Conservation (phyloP, 331 rosid species). For the Phaseolus coccineus region DNA sequence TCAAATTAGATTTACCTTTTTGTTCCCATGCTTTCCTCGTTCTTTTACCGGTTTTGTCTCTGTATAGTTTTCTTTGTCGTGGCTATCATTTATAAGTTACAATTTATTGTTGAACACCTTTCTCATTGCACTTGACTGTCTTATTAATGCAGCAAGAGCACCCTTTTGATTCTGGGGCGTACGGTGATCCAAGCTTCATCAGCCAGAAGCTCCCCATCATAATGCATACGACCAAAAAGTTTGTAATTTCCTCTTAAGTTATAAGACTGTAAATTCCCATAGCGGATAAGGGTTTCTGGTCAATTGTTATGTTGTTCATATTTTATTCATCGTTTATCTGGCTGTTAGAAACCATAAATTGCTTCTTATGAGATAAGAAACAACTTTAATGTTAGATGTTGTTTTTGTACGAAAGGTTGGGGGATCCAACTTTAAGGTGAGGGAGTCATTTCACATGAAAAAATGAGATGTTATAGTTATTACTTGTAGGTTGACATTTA, state of each 20-base stretch:
- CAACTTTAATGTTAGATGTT: too few relatives aligned
- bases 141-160: conserved; percentile 76
- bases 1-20: conserved; percentile 2
- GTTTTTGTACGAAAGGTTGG: conserved; percentile 16
- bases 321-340: conserved; percentile 34
- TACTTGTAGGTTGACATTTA: background rate
- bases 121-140: conserved; percentile 37
- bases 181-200: conserved; percentile 81
- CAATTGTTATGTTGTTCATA: conserved; percentile 31
- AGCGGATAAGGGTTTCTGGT: conserved; percentile 35
- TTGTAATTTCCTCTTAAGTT: conserved; percentile 63
- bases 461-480: background rate
- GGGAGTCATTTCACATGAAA: conserved; percentile 3
- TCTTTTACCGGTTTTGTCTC: background rate
- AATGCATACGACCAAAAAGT: conserved; percentile 73
- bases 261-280: conserved; percentile 57
- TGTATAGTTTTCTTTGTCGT: background rate
- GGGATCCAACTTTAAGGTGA: background rate
- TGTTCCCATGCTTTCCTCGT: background rate
- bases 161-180: conserved; percentile 81
- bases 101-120: conserved; percentile 27
- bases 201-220: conserved; percentile 79
- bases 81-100: conserved; percentile 26
- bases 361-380: conserved; percentile 22
- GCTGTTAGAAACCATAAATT: conserved; percentile 34